Conservation (phyloP, 345 rosid genomes). For the Microthlaspi erraticum region DNA sequence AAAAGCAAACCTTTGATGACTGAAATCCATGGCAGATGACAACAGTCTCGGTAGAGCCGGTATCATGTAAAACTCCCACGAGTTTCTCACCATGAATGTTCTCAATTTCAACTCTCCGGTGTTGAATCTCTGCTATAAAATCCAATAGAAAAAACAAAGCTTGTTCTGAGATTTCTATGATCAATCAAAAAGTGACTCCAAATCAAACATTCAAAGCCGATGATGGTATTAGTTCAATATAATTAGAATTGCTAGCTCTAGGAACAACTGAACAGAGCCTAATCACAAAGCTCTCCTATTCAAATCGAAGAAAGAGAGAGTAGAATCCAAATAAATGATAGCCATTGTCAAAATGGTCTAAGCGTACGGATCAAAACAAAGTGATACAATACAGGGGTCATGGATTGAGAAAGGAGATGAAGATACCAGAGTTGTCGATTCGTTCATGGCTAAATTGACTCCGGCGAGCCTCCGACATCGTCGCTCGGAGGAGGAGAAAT, state of each 20-base stretch:
- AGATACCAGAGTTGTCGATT: constrained; percentile 39
- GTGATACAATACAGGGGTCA: background rate
- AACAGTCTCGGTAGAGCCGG: constrained; percentile 74
- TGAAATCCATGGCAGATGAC: constrained; percentile 88
- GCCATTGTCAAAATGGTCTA: background rate
- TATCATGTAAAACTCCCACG: constrained; percentile 74
- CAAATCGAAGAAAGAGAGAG: background rate
- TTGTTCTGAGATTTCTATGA: background rate
- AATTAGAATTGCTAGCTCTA: background rate
- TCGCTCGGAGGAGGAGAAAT: background rate
- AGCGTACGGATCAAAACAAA: constrained; percentile 10
- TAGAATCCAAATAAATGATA: background rate
- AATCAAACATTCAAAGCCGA: background rate
- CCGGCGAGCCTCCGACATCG: constrained; percentile 41
- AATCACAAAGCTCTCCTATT: background rate
- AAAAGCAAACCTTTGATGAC: constrained; percentile 65
- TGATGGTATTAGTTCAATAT: background rate
- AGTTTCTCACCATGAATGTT: constrained; percentile 78
- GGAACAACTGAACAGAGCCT: constrained; percentile 4
- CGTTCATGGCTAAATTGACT: constrained; percentile 32
- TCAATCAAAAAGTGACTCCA: background rate
- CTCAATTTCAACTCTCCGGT: constrained; percentile 52
- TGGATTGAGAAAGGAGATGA: constrained; percentile 24
- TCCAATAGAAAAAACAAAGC: background rate
- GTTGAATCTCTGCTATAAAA: constrained; percentile 29